These are phyloP conservation scores for Onygenales sp. DNA, from an alignment of 2,329 filamentous ascomycete genomes.

Conservation along the genomic window DNA sequence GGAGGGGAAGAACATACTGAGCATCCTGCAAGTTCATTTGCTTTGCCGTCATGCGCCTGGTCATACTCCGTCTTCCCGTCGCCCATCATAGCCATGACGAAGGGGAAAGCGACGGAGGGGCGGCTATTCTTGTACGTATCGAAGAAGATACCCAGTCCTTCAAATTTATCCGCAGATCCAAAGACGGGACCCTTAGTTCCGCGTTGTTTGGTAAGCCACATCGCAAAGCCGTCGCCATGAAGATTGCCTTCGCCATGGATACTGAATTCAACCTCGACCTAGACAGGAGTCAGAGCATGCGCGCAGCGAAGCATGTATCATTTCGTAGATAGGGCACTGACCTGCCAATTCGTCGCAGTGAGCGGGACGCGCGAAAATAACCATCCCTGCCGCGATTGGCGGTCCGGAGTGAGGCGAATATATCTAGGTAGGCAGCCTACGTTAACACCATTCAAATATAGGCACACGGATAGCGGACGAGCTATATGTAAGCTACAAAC, in stretches of 20 bases:
- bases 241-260: constrained; percentile 82
- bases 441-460: constrained; percentile 1
- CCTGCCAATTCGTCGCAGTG: constrained; percentile 97
- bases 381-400: constrained; percentile 84
- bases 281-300: not conserved
- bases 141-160: constrained; percentile 90
- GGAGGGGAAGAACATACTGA: constrained; percentile 45
- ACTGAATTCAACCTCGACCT: constrained; percentile 90
- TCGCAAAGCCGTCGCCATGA: constrained; percentile 91
- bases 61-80: constrained; percentile 86
- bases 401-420: constrained; percentile 83
- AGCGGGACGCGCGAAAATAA: constrained; percentile 88
- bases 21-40: constrained; percentile 85
- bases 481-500: not conserved
- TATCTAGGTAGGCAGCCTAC: constrained; percentile 49
- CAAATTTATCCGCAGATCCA: constrained; percentile 77
- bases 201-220: constrained; percentile 96
- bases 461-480: not conserved
- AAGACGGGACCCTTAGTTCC: constrained; percentile 75
- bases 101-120: constrained; percentile 89
- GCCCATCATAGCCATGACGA: constrained; percentile 96
- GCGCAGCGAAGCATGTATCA: not conserved
- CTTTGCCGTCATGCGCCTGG: constrained; percentile 89
- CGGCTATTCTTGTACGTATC: constrained; percentile 99
- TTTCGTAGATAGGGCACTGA: constrained; percentile 21